phyloP scores from a whole-genome alignment of 768 basidiomycete genomes.

The Boletus huronensis region DNA sequence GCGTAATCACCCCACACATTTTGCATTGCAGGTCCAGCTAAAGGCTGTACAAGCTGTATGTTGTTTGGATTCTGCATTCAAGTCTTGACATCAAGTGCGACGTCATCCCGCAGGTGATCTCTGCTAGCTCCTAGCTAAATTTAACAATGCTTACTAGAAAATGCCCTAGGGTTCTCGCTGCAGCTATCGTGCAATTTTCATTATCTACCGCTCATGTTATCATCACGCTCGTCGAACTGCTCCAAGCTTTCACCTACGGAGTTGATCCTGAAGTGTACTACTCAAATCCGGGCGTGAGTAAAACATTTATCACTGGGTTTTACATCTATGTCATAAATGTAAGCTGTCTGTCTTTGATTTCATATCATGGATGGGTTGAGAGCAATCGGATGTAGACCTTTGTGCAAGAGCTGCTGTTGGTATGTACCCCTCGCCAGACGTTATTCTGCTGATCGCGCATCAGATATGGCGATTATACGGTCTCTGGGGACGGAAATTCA shows the following conservation, averaged over 20 bases:
- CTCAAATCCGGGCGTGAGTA: slow-evolving; percentile 1
- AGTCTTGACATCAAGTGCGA: not conserved
- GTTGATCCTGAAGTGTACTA: slow-evolving; percentile 7
- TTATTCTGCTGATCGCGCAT: not conserved
- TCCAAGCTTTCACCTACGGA: slow-evolving; percentile 13
- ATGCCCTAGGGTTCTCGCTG: slow-evolving; percentile 3
- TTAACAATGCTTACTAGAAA: not conserved
- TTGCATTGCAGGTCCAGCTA: not conserved
- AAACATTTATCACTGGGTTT: slow-evolving; percentile 11
- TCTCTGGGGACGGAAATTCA: slow-evolving; percentile 11
- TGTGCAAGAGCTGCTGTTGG: slow-evolving; percentile 19
- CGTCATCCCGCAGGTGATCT: slow-evolving; percentile 7
- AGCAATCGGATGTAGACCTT: slow-evolving; percentile 6
- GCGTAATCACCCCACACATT: not conserved
- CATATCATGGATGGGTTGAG: not conserved
- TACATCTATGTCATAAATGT: slow-evolving; percentile 21
- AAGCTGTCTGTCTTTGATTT: not conserved
- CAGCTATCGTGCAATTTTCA: slow-evolving; percentile 16
- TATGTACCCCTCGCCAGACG: not conserved
- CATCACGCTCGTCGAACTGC: slow-evolving; percentile 10
- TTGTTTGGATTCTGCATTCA: slow-evolving; percentile 12
- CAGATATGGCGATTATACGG: slow-evolving; percentile 25
- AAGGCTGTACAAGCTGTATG: slow-evolving; percentile 7
- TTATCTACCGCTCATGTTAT: slow-evolving; percentile 14
- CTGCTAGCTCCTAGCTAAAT: too few species aligned